Evolutionary conservation across 768 basidiomycete genomes (phyloP).

Genomic region (Mycena rebaudengoi): DNA sequence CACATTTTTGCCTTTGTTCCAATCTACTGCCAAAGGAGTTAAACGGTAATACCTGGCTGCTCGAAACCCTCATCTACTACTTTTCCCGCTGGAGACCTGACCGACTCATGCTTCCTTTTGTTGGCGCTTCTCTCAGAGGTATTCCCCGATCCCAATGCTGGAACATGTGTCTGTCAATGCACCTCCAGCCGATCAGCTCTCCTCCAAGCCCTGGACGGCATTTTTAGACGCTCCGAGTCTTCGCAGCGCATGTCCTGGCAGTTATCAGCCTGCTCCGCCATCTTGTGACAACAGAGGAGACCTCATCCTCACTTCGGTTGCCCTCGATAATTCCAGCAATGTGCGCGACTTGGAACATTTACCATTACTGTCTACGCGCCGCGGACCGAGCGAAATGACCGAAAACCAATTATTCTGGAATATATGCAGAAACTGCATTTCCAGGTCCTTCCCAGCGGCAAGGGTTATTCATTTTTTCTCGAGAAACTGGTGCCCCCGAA

Average conservation of each 20-base stretch:
- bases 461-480: no score
- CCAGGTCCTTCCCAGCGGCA: no score
- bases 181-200: no score
- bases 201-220: background rate
- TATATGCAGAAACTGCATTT: no score
- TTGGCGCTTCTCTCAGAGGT: no score
- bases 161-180: background rate
- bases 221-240: background rate
- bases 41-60: background rate
- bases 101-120: no score
- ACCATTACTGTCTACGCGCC: background rate
- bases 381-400: background rate
- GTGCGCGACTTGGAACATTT: background rate
- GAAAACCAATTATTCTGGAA: background rate
- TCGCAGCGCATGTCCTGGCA: no score
- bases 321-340: background rate
- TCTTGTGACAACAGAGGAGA: no score
- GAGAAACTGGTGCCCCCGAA: no score
- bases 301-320: background rate
- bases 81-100: background rate
- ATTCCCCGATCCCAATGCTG: background rate
- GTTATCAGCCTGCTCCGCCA: background rate
- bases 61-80: background rate
- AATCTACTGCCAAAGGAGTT: background rate
- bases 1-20: background rate